Evolutionary conservation across 169 alveolate genomes (phyloP).

Genomic region (Blepharisma undulans): DNA sequence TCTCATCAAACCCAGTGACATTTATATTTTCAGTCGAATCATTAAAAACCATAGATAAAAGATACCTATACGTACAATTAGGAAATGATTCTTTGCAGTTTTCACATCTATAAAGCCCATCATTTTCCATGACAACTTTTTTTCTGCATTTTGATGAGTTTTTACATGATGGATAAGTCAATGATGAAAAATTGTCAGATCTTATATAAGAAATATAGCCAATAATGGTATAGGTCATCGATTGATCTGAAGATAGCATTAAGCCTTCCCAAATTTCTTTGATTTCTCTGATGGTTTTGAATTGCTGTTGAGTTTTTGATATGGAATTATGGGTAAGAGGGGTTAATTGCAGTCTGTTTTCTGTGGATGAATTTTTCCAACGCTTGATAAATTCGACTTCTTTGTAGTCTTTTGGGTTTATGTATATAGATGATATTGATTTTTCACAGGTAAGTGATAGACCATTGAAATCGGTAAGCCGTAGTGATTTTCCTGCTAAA

Average conservation of each 20-base stretch:
- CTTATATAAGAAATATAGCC: not conserved
- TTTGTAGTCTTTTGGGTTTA: not conserved
- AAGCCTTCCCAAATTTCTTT: not conserved
- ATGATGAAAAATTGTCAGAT: not conserved
- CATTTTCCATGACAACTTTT: not conserved
- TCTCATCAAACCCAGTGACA: constrained; percentile 19
- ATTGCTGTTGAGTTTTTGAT: not conserved
- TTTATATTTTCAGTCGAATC: not conserved
- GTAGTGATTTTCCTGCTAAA: not conserved
- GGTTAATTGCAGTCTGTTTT: not conserved
- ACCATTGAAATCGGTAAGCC: not conserved
- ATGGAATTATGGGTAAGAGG: not conserved
- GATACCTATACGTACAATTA: not conserved
- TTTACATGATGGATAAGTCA: constrained; percentile 25
- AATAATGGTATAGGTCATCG: too few relatives aligned
- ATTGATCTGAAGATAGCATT: too few relatives aligned
- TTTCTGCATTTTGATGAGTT: constrained; percentile 10
- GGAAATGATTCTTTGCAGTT: not conserved
- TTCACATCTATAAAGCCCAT: constrained; percentile 5
- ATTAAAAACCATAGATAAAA: not conserved
- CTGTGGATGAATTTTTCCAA: not conserved
- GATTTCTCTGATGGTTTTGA: not conserved
- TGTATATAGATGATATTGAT: not conserved
- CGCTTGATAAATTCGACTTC: not conserved
- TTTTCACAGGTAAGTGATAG: not conserved